Evolutionary conservation across 2,329 filamentous ascomycete species (phyloP), one percentile per base, ranked within the genome.

Genomic region (Chrysoporthe austroafricana): DNA sequence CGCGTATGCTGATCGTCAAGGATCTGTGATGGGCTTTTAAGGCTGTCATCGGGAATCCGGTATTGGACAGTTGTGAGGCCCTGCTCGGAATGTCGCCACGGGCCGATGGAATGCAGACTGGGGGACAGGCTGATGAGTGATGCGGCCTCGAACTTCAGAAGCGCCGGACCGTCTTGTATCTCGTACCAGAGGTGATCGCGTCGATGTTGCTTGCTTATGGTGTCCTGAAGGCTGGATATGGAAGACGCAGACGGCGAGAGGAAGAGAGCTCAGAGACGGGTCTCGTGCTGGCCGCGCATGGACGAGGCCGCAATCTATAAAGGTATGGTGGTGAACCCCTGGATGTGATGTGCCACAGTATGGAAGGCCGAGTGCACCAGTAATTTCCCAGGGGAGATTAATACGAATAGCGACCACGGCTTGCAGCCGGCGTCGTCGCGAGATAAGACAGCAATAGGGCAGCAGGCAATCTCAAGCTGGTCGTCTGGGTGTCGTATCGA

Each of bases 1-100:
- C 54, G 43, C 66, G 68, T 16, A 70, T 54, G 62, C 52, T 70
- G 66, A 70, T 70, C 66, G 68, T 70, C 62, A 63, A 63, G 61
- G 68, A 70, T 68, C 68, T 67, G 43, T 63, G 63, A 52, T 68
- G 68, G 46, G 66, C 39, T 66, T 60, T 68, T 36, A 66, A 36
- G n/a, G 62, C 63, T 69, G 68, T 61, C 68, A 69, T 69, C n/a
- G 68, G 63, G 65, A 65, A 60, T 42, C 59, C 26, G 59, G 42
- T 46, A 26, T n/a, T 18, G 8, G 42, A 16, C 21, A 21, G 59
- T 46, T 32, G 42, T 61, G n/a, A 34, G 3, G 5, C 16, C 26
- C n/a, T 39, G 21, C 43, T 11, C 26, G 14, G 26, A 32, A 48
- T 46, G 26, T 46, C 59, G 59, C 48, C 1, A 42, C 26, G 18